Conservation (phyloP, 2,329 filamentous ascomycete species). For the Arthroderma uncinatum region DNA sequence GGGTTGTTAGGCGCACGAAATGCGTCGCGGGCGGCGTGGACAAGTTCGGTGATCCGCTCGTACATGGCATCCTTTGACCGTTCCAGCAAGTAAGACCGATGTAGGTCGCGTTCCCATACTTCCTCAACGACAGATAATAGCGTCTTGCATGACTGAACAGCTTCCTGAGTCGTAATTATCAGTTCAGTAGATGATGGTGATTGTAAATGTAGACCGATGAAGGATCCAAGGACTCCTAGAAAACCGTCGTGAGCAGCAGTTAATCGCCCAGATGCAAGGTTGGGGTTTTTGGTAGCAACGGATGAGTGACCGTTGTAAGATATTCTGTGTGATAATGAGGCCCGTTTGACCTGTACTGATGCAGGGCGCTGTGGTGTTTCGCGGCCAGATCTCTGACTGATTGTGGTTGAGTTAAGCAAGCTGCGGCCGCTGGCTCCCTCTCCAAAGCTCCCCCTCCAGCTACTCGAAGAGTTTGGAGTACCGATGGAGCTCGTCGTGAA, state of each 20-base stretch:
- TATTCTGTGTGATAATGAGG: conserved; percentile 57
- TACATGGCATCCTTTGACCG: conserved; percentile 66
- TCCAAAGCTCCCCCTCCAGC: conserved; percentile 3
- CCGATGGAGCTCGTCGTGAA: background rate
- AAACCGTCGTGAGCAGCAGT: conserved; percentile 75
- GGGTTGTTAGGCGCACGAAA: conserved; percentile 58
- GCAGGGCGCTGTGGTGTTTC: conserved; percentile 17
- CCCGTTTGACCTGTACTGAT: conserved; percentile 36
- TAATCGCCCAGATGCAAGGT: conserved; percentile 73
- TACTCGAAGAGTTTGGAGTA: conserved; percentile 1
- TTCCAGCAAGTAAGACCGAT: conserved; percentile 55
- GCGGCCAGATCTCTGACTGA: conserved; percentile 19
- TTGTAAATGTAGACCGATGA: conserved; percentile 86
- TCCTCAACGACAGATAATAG: conserved; percentile 70
- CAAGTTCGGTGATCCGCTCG: conserved; percentile 65
- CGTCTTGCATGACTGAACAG: conserved; percentile 67
- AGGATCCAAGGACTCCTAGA: conserved; percentile 79
- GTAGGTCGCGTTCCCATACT: conserved; percentile 65
- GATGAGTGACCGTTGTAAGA: conserved; percentile 61
- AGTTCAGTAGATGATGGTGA: conserved; percentile 82
- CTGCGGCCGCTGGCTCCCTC: conserved; percentile 19
- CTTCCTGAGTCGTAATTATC: conserved; percentile 68
- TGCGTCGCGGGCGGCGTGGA: conserved; percentile 69
- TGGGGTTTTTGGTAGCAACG: conserved; percentile 49
- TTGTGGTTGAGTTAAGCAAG: conserved; percentile 5